Percentiles rank a stretch among this genome's conserved stretches.
phyloP scores from a whole-genome alignment of 164 flowering plant species.

The Echeveria elegans region DNA sequence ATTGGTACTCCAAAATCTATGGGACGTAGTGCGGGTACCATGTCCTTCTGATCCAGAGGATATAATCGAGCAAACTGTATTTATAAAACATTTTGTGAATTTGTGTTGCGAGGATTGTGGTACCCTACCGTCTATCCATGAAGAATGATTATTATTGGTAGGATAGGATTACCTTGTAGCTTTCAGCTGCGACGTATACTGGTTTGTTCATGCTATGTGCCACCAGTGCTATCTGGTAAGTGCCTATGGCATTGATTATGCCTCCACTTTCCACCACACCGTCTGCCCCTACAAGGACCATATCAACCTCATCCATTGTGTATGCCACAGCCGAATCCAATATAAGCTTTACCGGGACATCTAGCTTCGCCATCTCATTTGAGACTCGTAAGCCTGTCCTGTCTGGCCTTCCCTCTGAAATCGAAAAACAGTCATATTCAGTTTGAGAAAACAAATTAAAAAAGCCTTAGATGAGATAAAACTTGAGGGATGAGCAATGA shows the following conservation, averaged over 20 bases:
- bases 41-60: slow-evolving; percentile 91
- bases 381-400: slow-evolving; percentile 76
- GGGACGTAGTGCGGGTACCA: slow-evolving; percentile 80
- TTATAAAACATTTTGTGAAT: not conserved
- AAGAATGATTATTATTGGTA: not conserved
- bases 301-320: slow-evolving; percentile 89
- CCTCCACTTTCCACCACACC: slow-evolving; percentile 99
- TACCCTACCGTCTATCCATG: not conserved
- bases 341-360: slow-evolving; percentile 89
- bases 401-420: slow-evolving; percentile 95
- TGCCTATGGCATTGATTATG: slow-evolving; percentile 95
- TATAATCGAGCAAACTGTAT: slow-evolving; percentile 94
- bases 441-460: not conserved
- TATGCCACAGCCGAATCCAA: slow-evolving; percentile 96
- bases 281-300: slow-evolving; percentile 96
- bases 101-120: no score
- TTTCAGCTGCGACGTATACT: slow-evolving; percentile 96
- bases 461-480: not conserved
- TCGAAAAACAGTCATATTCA: slow-evolving; percentile 9
- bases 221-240: slow-evolving; percentile 88
- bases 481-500: not conserved
- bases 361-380: slow-evolving; percentile 82
- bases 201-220: slow-evolving; percentile 95
- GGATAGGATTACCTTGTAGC: slow-evolving; percentile 63
- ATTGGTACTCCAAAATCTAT: slow-evolving; percentile 94